Conservation (phyloP, 768 basidiomycete species). For the Neoboletus subvelutipes region DNA sequence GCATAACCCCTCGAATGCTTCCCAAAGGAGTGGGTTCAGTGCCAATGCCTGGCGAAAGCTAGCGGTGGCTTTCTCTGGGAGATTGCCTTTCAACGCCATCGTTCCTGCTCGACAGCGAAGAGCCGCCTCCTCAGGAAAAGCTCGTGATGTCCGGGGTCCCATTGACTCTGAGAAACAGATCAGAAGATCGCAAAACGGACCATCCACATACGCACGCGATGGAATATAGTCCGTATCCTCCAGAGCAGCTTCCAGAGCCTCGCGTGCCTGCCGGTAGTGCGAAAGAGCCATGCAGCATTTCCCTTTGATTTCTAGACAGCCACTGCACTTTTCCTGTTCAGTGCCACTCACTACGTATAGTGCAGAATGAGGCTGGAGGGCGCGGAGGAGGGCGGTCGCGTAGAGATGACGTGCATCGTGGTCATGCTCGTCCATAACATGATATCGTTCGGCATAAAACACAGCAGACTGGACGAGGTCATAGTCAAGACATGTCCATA, state of each 20-base stretch:
- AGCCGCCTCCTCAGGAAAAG: slow-evolving; percentile 71
- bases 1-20: slow-evolving; percentile 89
- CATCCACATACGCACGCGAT: slow-evolving; percentile 47
- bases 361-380: slow-evolving; percentile 74
- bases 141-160: slow-evolving; percentile 49
- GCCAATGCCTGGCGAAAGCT: slow-evolving; percentile 72
- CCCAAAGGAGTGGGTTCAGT: slow-evolving; percentile 83
- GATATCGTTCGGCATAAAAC: slow-evolving; percentile 88
- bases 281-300: slow-evolving; percentile 72
- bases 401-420: slow-evolving; percentile 86
- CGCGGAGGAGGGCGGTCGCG: slow-evolving; percentile 70
- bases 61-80: slow-evolving; percentile 65
- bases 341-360: slow-evolving; percentile 65
- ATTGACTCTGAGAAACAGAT: slow-evolving; percentile 48
- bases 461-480: slow-evolving; percentile 77
- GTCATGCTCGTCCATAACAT: slow-evolving; percentile 62
- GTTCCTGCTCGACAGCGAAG: slow-evolving; percentile 75
- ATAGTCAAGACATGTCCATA: slow-evolving; percentile 84
- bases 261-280: slow-evolving; percentile 73
- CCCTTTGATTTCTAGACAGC: slow-evolving; percentile 78
- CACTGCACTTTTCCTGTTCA: slow-evolving; percentile 59
- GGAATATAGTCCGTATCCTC: slow-evolving; percentile 52
- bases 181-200: slow-evolving; percentile 10
- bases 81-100: slow-evolving; percentile 76
- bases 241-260: slow-evolving; percentile 64